Percentiles rank a stretch among this genome's conserved stretches.
These are phyloP conservation scores for Crithidia thermophila DNA, from an alignment of 208 protist species.

Conservation along the genomic window DNA sequence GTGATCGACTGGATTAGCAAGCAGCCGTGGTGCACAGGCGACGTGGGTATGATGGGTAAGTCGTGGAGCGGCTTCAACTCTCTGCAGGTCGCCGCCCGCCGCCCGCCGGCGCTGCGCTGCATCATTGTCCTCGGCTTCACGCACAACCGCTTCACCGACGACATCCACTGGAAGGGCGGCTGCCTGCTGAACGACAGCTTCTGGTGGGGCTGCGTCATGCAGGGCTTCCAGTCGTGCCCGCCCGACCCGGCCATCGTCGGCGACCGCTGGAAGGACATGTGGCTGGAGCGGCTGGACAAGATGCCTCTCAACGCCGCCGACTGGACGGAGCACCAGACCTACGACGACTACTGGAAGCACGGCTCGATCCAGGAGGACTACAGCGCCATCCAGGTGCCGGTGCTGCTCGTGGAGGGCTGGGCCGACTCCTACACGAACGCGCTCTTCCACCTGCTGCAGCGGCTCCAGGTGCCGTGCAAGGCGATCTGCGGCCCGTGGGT, in stretches of 20 bases:
- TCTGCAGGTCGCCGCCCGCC: conserved; percentile 62
- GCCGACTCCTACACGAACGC: conserved; percentile 69
- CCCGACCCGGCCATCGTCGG: conserved; percentile 51
- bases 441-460: conserved; percentile 50
- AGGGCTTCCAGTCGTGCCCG: conserved; percentile 53
- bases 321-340: conserved; percentile 54
- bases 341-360: conserved; percentile 69
- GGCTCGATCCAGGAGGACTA: conserved; percentile 64
- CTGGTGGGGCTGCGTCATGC: conserved; percentile 76
- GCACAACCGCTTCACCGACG: conserved; percentile 69
- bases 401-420: conserved; percentile 62
- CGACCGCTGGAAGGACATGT: conserved; percentile 49
- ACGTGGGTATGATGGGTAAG: conserved; percentile 71
- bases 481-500: conserved; percentile 66
- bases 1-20: conserved; percentile 70
- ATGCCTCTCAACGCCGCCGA: conserved; percentile 58
- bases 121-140: conserved; percentile 72
- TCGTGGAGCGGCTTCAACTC: conserved; percentile 77
- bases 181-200: conserved; percentile 77
- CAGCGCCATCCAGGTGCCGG: conserved; percentile 51
- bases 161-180: conserved; percentile 75
- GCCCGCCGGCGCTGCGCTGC: conserved; percentile 50
- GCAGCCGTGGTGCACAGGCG: conserved; percentile 65
- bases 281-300: conserved; percentile 48
- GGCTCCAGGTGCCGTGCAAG: conserved; percentile 52